These are phyloP conservation scores for Diplotaxis tenuifolia DNA, from an alignment of 345 rosid genomes.

Conservation along the genomic window DNA sequence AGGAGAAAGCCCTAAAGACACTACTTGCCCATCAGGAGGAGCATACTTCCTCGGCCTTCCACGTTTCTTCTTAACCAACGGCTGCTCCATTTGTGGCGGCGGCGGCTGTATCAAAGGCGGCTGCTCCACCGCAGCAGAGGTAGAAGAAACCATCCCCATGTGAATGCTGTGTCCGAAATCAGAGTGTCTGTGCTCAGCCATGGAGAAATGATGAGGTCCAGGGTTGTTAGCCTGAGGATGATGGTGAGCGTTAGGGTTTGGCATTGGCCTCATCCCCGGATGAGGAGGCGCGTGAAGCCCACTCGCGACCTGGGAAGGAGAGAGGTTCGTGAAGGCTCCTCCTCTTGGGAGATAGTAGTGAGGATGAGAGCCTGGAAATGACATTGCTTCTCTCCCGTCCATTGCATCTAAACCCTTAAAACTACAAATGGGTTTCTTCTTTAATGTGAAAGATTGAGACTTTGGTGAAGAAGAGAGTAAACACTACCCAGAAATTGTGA, in stretches of 20 bases:
- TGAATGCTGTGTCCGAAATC: slow-evolving; percentile 58
- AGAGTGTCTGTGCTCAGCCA: slow-evolving; percentile 53
- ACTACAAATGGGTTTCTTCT: not conserved
- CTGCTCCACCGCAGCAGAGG: slow-evolving; percentile 21
- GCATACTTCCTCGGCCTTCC: slow-evolving; percentile 96
- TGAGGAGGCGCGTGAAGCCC: slow-evolving; percentile 49
- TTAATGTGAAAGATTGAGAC: not conserved
- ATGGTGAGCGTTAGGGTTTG: slow-evolving; percentile 47
- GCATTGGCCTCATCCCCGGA: slow-evolving; percentile 51
- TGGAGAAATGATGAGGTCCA: slow-evolving; percentile 49
- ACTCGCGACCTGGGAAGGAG: slow-evolving; percentile 51
- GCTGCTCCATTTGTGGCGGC: slow-evolving; percentile 39
- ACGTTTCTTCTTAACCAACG: slow-evolving; percentile 82
- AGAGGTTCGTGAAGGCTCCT: slow-evolving; percentile 56
- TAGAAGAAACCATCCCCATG: slow-evolving; percentile 50
- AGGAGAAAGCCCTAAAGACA: slow-evolving; percentile 78
- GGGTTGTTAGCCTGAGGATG: slow-evolving; percentile 47
- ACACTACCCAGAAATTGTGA: slow-evolving; percentile 14
- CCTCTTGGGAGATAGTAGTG: slow-evolving; percentile 84
- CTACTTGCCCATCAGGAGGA: slow-evolving; percentile 76
- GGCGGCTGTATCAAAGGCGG: not conserved
- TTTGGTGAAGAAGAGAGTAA: slow-evolving; percentile 3
- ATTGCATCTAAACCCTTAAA: slow-evolving; percentile 70
- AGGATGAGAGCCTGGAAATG: slow-evolving; percentile 73
- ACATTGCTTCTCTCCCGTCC: slow-evolving; percentile 97